These are phyloP conservation scores for Suillus decipiens DNA, from an alignment of 768 basidiomycete genomes.

Conservation along the genomic window DNA sequence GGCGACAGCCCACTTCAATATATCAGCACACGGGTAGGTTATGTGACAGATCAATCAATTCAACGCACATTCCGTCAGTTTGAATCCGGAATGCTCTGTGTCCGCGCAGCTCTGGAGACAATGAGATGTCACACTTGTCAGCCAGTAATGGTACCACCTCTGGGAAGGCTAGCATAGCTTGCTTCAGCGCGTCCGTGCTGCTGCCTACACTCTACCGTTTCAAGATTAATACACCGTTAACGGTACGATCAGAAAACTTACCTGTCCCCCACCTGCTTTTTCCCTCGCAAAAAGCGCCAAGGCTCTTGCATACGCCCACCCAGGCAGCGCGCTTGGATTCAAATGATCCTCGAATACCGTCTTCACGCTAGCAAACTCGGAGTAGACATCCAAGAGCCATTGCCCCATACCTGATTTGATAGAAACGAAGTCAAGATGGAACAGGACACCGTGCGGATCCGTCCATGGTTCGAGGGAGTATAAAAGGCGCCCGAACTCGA, in stretches of 20 bases:
- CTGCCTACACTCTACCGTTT: neutral
- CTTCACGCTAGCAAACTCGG: constrained; percentile 18
- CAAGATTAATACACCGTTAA: neutral
- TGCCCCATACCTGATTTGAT: constrained; percentile 76
- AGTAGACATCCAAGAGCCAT: constrained; percentile 76
- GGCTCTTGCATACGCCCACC: constrained; percentile 73
- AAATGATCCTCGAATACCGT: constrained; percentile 25
- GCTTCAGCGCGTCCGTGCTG: constrained; percentile 68
- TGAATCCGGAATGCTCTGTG: constrained; percentile 70
- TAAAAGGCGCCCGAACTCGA: constrained; percentile 88
- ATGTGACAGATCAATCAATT: neutral
- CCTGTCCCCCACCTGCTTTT: constrained; percentile 42
- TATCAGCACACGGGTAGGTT: constrained; percentile 12
- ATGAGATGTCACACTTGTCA: constrained; percentile 76
- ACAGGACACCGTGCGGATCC: constrained; percentile 86
- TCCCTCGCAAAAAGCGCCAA: constrained; percentile 61
- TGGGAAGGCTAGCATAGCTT: constrained; percentile 80
- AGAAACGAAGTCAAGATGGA: constrained; percentile 85
- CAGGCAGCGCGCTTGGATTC: constrained; percentile 69
- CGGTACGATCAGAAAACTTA: constrained; percentile 15
- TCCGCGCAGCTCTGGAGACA: constrained; percentile 57
- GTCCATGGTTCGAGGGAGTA: constrained; percentile 80
- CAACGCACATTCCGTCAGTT: constrained; percentile 62
- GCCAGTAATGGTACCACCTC: constrained; percentile 80
- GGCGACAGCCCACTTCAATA: constrained; percentile 37